These are phyloP conservation scores for Diaporthe sp. DNA, from an alignment of 2,329 filamentous ascomycete genomes.

Conservation along the genomic window DNA sequence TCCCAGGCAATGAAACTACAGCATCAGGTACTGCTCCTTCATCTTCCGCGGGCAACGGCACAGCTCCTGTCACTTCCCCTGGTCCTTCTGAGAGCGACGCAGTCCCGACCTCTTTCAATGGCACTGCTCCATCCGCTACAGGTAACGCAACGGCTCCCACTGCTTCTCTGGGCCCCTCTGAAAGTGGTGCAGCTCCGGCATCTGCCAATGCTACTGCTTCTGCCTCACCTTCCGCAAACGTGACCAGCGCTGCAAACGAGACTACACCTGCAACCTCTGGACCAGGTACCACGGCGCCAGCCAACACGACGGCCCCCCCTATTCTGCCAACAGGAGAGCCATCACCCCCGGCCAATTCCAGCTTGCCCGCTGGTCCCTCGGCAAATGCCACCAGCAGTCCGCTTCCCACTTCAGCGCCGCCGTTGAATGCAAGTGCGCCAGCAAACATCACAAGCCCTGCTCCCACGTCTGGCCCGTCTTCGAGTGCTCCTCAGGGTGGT, in stretches of 20 bases:
- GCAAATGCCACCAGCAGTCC: conserved; percentile 27
- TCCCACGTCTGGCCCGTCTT: conserved; percentile 10
- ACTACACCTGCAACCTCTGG: conserved; percentile 23
- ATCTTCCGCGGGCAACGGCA: conserved; percentile 24
- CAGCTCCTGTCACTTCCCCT: neutral
- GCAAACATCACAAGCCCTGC: conserved; percentile 27
- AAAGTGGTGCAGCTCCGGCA: conserved; percentile 18
- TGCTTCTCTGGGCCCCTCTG: neutral
- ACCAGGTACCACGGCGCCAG: conserved; percentile 16
- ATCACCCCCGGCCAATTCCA: conserved; percentile 11
- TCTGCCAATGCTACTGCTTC: conserved; percentile 21
- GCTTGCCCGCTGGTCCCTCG: conserved; percentile 21
- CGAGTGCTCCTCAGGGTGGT: neutral
- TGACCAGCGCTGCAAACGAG: conserved; percentile 24
- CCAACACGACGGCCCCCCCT: conserved; percentile 28
- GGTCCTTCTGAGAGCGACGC: conserved; percentile 17
- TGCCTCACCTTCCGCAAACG: conserved; percentile 25
- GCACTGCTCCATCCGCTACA: conserved; percentile 17
- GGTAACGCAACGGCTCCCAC: conserved; percentile 25
- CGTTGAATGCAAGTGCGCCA: conserved; percentile 25
- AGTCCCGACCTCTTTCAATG: conserved; percentile 26
- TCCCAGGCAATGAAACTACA: conserved; percentile 16
- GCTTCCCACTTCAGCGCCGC: conserved; percentile 6
- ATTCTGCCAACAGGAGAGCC: conserved; percentile 16
- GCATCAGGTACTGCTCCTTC: neutral